These are phyloP conservation scores for Misopates orontium DNA, from an alignment of 257 asterid species.

Conservation along the genomic window DNA sequence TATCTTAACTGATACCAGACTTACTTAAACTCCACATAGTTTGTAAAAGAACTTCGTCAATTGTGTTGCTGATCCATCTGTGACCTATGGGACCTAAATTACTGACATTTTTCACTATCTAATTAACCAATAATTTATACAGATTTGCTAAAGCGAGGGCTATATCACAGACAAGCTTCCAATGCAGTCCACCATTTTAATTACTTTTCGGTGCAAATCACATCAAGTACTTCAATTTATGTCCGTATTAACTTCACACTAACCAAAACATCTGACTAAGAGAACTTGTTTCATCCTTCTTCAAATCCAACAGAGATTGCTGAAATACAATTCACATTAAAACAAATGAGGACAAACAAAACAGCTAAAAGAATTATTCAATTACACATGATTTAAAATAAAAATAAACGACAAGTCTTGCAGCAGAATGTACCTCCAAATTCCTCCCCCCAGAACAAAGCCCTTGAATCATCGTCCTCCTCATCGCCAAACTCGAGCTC, in stretches of 20 bases:
- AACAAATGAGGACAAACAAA: background rate
- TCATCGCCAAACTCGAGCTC: conserved; percentile 87
- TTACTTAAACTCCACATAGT: background rate
- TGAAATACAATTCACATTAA: background rate
- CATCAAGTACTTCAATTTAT: too few species aligned
- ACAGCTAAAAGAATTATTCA: background rate
- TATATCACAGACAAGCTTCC: background rate
- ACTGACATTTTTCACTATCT: background rate
- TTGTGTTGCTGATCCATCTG: background rate
- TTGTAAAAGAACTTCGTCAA: background rate
- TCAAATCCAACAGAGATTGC: conserved; percentile 1
- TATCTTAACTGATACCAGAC: conserved; percentile 6
- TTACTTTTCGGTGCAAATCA: background rate
- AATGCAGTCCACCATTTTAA: background rate
- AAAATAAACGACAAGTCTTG: background rate
- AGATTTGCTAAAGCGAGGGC: too few species aligned
- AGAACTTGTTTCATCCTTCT: background rate
- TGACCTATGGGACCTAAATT: background rate
- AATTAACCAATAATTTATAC: conserved; percentile 10
- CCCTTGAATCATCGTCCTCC: conserved; percentile 76
- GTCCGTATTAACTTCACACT: conserved; percentile 12
- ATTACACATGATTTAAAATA: too few species aligned
- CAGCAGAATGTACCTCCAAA: conserved; percentile 58
- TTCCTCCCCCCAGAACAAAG: conserved; percentile 83
- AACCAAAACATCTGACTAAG: background rate